Percentiles rank a stretch among this genome's conserved stretches.
Evolutionary conservation across 352 stramenopile genomes (phyloP).

Genomic region (Stramenopiles sp.): DNA sequence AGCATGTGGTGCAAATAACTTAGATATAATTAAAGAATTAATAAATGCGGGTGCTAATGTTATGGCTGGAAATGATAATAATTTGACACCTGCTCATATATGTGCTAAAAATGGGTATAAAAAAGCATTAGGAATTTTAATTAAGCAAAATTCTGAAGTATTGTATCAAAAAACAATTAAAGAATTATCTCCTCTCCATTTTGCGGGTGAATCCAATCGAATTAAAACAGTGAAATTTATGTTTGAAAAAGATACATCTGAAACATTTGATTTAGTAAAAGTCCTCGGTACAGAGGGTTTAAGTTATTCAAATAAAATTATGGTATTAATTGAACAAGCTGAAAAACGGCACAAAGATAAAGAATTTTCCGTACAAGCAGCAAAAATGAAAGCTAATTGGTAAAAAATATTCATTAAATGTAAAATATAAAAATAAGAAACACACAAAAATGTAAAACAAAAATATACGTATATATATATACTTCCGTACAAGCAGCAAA

Average conservation of each 20-base stretch:
- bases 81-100: background rate
- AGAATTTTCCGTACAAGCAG: background rate
- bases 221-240: background rate
- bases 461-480: background rate
- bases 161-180: background rate
- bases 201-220: background rate
- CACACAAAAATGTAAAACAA: too few relatives aligned
- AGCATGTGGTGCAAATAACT: background rate
- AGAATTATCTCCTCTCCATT: background rate
- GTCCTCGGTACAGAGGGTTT: background rate
- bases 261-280: background rate
- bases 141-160: background rate
- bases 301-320: background rate
- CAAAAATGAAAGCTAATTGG: background rate
- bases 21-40: background rate
- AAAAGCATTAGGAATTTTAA: background rate
- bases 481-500: background rate
- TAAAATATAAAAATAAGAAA: too few relatives aligned
- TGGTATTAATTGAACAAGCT: background rate
- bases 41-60: background rate
- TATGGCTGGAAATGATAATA: background rate
- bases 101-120: background rate
- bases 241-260: background rate
- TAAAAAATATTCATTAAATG: too few relatives aligned
- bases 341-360: background rate